Evolutionary conservation across 2,329 filamentous ascomycete species (phyloP).

Genomic region (Chrysosporium queenslandicum): DNA sequence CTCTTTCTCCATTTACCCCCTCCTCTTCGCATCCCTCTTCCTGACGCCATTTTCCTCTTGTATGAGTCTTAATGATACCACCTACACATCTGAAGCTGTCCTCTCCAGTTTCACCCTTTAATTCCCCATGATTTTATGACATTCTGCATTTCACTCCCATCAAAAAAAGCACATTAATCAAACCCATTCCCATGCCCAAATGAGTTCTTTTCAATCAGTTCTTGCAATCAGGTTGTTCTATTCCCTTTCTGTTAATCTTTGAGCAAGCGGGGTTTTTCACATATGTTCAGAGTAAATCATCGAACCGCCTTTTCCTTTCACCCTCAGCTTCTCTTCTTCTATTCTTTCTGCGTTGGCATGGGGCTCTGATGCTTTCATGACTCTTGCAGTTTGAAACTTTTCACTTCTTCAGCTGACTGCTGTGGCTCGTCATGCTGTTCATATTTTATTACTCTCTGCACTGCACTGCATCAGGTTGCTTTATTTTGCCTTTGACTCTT

Average conservation of each 20-base stretch:
- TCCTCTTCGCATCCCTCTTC: slow-evolving; percentile 13
- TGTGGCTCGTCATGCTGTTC: neutral
- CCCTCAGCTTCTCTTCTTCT: neutral
- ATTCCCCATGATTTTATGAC: slow-evolving; percentile 10
- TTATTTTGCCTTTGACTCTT: neutral
- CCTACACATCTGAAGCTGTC: neutral
- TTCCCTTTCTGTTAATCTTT: slow-evolving; percentile 6
- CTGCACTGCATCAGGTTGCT: neutral
- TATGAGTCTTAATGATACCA: slow-evolving; percentile 13
- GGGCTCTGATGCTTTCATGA: neutral
- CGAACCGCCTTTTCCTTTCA: neutral
- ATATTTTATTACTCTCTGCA: neutral
- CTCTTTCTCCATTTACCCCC: slow-evolving; percentile 9
- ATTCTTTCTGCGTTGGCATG: neutral
- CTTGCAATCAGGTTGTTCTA: neutral
- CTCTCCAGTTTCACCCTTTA: neutral
- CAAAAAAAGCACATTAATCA: slow-evolving; percentile 4
- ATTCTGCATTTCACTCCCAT: neutral
- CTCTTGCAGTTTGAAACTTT: no score
- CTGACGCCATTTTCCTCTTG: neutral
- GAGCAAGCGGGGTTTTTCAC: slow-evolving; percentile 1
- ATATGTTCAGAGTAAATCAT: slow-evolving; percentile 12
- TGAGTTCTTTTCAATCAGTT: neutral
- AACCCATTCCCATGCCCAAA: neutral
- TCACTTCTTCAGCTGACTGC: neutral